These are phyloP conservation scores for Speleostelium caveatum DNA, from an alignment of 78 protist genomes.

Conservation along the genomic window DNA sequence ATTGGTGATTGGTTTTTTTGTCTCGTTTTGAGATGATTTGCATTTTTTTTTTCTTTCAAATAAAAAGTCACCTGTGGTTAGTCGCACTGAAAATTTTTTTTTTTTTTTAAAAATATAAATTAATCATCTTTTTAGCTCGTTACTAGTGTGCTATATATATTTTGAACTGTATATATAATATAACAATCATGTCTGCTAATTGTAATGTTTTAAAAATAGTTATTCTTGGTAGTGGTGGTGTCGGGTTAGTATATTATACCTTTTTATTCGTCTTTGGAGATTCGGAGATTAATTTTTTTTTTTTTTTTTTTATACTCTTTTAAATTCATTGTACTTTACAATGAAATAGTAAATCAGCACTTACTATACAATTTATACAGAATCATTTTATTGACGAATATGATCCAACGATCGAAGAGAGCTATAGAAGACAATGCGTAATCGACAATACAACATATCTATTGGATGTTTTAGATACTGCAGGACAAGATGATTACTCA, in stretches of 20 bases:
- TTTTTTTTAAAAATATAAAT: too few species aligned
- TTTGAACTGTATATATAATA: too few species aligned
- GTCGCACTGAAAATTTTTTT: too few species aligned
- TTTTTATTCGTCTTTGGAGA: too few species aligned
- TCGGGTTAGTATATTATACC: background rate
- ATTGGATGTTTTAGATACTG: slow-evolving; percentile 92
- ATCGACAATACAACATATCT: slow-evolving; percentile 32
- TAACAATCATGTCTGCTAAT: background rate
- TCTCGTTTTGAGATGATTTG: too few species aligned
- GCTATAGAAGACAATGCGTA: slow-evolving; percentile 18
- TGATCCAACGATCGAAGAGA: slow-evolving; percentile 53
- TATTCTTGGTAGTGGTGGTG: slow-evolving; percentile 1
- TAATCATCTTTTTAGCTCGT: background rate
- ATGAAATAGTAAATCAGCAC: background rate
- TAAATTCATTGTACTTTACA: background rate
- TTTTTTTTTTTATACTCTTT: background rate
- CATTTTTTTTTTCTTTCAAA: too few species aligned
- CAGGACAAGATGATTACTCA: slow-evolving; percentile 92
- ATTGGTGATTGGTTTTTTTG: too few species aligned
- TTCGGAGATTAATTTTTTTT: background rate
- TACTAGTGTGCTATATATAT: too few species aligned
- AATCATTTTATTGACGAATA: slow-evolving; percentile 15
- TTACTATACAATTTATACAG: background rate
- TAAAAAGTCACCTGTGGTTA: too few species aligned
- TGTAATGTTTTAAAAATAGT: background rate